Base-by-base conservation (phyloP, 1,139 yeast species). In the Spathaspora sp. region DNA sequence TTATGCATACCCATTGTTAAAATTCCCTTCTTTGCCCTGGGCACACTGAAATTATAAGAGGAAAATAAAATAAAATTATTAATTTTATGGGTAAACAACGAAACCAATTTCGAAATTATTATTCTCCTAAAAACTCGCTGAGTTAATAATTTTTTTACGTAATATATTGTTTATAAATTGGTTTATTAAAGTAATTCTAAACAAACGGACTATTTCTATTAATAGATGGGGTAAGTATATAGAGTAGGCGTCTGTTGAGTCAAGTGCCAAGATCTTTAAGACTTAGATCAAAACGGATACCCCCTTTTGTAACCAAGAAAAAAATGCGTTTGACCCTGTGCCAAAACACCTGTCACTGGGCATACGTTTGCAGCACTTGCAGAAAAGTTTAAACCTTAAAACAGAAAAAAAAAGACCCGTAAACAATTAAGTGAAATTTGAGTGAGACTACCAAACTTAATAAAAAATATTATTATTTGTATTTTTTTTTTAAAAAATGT, bases 1-100 rank as follows among this genome's bases (percentile, higher is more conserved):
- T 44, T 45, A 27, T 42, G 43, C 31, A 39, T 38, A 38, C 24
- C 10, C 26, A 26, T 39, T 26, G 34, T 26, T 25, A 2, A 15
- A n/a, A 8, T 11, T 38, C 17, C 16, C 13, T 39, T 26, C 10
- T 31, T 31, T 18, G 36, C 36, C 36, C 15, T n/a, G n/a, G n/a
- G 36, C 7, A 10, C 13, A 17, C 43, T 33, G 23, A 13, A 23
- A 37, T 37, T 37, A 7, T 37, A n/a, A n/a, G n/a, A n/a, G n/a
- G n/a, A n/a, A n/a, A n/a, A n/a, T n/a, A n/a, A n/a, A n/a, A n/a
- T n/a, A n/a, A n/a, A n/a, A n/a, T n/a, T n/a, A 16, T 29, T 10
- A 6, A 25, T 9, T 5, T 25, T 25, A 9, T 25, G 10, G 10
- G n/a, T 10, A 27, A 27, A 27, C 31, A 25, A 25, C n/a, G 13